Percentiles rank a stretch among this genome's conserved stretches.
phyloP scores from a whole-genome alignment of 805 yeast species.

The Yarrowia porcina region DNA sequence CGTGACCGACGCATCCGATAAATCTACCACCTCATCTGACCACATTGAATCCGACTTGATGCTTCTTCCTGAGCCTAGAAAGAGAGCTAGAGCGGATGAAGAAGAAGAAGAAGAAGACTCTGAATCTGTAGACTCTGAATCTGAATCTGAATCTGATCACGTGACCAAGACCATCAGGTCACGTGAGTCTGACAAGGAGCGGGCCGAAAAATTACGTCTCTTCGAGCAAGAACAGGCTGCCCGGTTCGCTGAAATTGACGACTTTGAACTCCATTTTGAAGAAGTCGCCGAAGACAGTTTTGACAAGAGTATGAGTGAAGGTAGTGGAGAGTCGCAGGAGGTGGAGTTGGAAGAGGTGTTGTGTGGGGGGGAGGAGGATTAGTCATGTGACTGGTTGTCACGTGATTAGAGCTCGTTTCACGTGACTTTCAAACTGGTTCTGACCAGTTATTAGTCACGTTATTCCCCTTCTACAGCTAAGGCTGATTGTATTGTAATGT shows the following conservation, averaged over 20 bases:
- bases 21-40: neutral
- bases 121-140: neutral
- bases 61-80: neutral
- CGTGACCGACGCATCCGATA: too few species aligned
- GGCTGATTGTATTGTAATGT: too few species aligned
- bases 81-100: neutral
- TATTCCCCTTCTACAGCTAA: too few species aligned
- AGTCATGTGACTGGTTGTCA: too few species aligned
- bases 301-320: constrained; percentile 9
- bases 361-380: neutral
- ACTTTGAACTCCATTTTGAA: constrained; percentile 26
- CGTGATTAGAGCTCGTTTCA: too few species aligned
- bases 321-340: neutral
- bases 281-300: constrained; percentile 5
- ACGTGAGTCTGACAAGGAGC: neutral
- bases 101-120: neutral
- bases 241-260: constrained; percentile 30
- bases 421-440: too few species aligned
- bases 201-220: neutral
- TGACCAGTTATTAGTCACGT: too few species aligned
- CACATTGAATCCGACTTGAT: constrained; percentile 9
- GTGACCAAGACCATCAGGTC: neutral
- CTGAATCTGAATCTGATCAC: neutral
- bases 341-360: neutral
- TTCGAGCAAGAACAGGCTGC: constrained; percentile 3